Evolutionary conservation across 1,139 yeast genomes (phyloP).

Genomic region (Debaryomyces psychrophilus): DNA sequence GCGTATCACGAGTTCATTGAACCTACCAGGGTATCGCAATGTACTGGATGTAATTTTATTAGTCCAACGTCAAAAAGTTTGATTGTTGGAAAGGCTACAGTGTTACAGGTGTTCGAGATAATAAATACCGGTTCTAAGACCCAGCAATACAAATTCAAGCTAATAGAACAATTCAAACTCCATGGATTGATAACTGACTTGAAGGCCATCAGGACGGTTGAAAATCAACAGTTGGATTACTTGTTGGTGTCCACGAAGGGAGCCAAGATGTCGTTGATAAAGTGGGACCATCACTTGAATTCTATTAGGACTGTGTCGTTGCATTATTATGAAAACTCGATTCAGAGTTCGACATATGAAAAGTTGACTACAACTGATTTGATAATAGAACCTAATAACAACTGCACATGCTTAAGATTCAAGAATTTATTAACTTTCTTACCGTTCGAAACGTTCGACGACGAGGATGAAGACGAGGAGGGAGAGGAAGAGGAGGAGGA

Average conservation of each 20-base stretch:
- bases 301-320: constrained; percentile 71
- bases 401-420: constrained; percentile 66
- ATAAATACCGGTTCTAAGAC: constrained; percentile 26
- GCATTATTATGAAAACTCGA: constrained; percentile 81
- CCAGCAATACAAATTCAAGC: constrained; percentile 43
- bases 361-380: constrained; percentile 51
- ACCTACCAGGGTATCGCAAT: constrained; percentile 73
- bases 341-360: constrained; percentile 54
- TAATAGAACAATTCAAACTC: constrained; percentile 68
- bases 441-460: constrained; percentile 59
- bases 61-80: constrained; percentile 54
- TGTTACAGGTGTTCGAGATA: constrained; percentile 68
- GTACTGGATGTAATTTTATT: constrained; percentile 66
- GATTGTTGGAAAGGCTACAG: constrained; percentile 69
- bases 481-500: constrained; percentile 32
- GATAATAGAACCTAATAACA: constrained; percentile 64
- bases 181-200: constrained; percentile 72
- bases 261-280: constrained; percentile 77
- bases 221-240: constrained; percentile 56
- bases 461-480: constrained; percentile 45
- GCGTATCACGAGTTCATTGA: constrained; percentile 79
- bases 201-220: constrained; percentile 53
- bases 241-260: constrained; percentile 67
- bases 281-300: constrained; percentile 63
- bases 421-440: constrained; percentile 75